Percentiles rank a stretch among this genome's conserved stretches.
phyloP scores from a whole-genome alignment of 2,329 filamentous ascomycete species.

The Teratosphaeria pseudoeucalypti region DNA sequence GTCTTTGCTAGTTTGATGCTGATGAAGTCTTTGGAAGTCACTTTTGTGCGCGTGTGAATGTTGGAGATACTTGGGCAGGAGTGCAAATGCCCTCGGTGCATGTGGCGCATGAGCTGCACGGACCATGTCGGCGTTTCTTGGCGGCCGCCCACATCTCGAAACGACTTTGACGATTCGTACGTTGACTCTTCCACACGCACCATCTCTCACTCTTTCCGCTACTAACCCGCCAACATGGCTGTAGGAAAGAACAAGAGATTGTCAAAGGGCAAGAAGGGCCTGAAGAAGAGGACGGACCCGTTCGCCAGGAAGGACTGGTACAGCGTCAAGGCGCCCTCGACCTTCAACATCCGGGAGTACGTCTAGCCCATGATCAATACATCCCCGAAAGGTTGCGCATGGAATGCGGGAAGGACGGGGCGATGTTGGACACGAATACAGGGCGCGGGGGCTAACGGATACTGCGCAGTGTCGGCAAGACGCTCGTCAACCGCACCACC shows the following conservation, averaged over 20 bases:
- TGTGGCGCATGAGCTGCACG: background rate
- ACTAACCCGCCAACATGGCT: conserved; percentile 45
- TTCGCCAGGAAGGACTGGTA: conserved; percentile 99
- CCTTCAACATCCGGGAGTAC: conserved; percentile 96
- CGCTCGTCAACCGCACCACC: conserved; percentile 96
- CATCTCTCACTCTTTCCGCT: conserved; percentile 11
- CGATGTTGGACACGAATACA: background rate
- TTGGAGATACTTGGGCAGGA: too few relatives aligned
- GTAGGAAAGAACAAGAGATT: conserved; percentile 99
- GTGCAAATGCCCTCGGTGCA: too few relatives aligned
- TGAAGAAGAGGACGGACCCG: conserved; percentile 99
- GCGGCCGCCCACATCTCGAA: background rate
- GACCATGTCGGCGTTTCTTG: background rate
- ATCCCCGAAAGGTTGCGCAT: background rate
- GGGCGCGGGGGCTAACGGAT: background rate
- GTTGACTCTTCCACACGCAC: conserved; percentile 5
- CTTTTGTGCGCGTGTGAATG: background rate
- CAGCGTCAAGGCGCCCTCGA: conserved; percentile 94
- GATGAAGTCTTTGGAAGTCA: too few relatives aligned
- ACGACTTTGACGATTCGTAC: background rate
- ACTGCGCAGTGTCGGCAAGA: conserved; percentile 83
- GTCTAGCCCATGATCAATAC: conserved; percentile 28
- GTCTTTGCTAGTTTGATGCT: too few relatives aligned
- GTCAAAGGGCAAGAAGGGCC: conserved; percentile 99
- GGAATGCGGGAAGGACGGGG: background rate